phyloP scores from a whole-genome alignment of 192 early-diverging fungal genomes.

The Coemansia sp. region DNA sequence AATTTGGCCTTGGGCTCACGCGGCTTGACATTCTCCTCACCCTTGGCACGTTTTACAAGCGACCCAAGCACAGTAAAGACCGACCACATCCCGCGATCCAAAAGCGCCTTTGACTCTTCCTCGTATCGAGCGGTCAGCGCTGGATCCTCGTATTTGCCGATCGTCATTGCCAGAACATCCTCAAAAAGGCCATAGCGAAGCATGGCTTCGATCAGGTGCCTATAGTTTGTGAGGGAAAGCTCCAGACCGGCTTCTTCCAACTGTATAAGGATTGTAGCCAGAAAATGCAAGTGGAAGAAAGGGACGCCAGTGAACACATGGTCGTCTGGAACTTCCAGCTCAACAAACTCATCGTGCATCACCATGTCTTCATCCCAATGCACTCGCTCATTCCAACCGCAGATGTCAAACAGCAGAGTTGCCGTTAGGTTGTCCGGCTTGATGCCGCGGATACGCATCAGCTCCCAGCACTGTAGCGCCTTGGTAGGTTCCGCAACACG shows the following conservation, averaged over 20 bases:
- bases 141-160: constrained; percentile 28
- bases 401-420: constrained; percentile 50
- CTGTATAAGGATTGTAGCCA: constrained; percentile 33
- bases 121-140: background rate
- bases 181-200: constrained; percentile 31
- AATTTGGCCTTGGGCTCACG: constrained; percentile 16
- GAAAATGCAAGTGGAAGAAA: constrained; percentile 40
- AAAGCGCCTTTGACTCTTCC: constrained; percentile 11
- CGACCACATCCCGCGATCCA: background rate
- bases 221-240: constrained; percentile 39
- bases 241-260: constrained; percentile 43
- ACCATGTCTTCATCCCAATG: constrained; percentile 52
- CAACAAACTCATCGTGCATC: constrained; percentile 26
- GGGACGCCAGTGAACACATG: constrained; percentile 40
- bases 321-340: constrained; percentile 38
- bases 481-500: constrained; percentile 44
- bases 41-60: background rate
- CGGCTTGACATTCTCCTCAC: constrained; percentile 8
- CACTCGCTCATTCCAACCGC: constrained; percentile 53
- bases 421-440: constrained; percentile 48
- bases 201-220: constrained; percentile 47
- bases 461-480: constrained; percentile 53
- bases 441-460: constrained; percentile 51
- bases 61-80: background rate
- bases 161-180: constrained; percentile 34